phyloP scores from a whole-genome alignment of 768 basidiomycete genomes.

The Mrakia frigida region DNA sequence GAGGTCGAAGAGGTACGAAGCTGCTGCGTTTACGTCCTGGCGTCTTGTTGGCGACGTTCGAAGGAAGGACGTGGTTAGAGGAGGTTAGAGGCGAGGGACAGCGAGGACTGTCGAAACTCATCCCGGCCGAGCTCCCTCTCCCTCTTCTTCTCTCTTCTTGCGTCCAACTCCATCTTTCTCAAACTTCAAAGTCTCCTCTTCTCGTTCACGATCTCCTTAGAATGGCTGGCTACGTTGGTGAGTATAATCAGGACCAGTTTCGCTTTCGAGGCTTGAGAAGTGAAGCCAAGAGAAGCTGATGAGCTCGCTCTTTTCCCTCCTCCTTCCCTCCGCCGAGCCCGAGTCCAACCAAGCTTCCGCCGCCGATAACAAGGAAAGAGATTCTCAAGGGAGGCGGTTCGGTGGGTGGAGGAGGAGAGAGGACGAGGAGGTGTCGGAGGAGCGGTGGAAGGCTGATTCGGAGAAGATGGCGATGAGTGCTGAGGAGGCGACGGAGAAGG shows the following conservation, averaged over 20 bases:
- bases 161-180: not conserved
- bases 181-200: not conserved
- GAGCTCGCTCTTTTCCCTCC: not conserved
- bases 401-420: not conserved
- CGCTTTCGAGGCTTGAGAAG: too few relatives aligned
- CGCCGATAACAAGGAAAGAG: not conserved
- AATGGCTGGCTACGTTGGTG: conserved; percentile 31
- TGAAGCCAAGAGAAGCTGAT: not conserved
- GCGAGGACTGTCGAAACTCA: not conserved
- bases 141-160: not conserved
- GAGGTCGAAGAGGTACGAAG: not conserved
- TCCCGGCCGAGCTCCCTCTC: not conserved
- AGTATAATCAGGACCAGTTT: not conserved
- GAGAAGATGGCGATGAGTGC: not conserved
- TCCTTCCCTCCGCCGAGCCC: conserved; percentile 6
- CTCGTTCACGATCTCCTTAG: not conserved
- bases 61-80: not conserved
- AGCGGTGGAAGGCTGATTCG: not conserved
- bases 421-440: not conserved
- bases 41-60: not conserved
- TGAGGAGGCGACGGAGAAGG: not conserved
- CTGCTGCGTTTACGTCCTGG: too few relatives aligned
- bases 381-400: not conserved
- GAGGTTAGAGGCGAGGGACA: not conserved
- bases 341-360: too few relatives aligned